Base-by-base conservation (phyloP, 2,329 filamentous ascomycete species). In the Fusarium sp. region DNA sequence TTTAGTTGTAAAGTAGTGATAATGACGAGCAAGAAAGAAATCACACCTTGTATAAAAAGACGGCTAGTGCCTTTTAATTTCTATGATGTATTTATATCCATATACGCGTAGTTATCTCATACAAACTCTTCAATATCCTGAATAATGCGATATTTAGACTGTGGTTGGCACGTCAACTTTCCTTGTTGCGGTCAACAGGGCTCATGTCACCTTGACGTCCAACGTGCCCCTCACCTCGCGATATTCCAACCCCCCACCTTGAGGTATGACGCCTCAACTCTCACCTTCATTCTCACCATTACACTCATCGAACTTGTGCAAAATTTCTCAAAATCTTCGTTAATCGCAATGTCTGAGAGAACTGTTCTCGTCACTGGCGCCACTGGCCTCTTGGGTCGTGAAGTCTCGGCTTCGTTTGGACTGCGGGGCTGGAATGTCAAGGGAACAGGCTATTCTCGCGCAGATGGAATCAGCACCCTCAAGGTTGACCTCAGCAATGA, bases 281-380 rank as follows among this genome's bases (percentile, higher is more conserved):
- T 50, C 14, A 61, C 37, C 47, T 72, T 9, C 20, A 35, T 60
- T 60, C 22, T 29, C 35, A 42, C 54, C 24, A 10, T 20, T 42
- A 31, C 54, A 18, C n/a, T 42, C 13, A 18, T 18, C 50, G 22
- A 37, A 22, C 29, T 38, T 18, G 14, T 24, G 54, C 13, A n/a
- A 37, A 29, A 38, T 10, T 14, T 29, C 16, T 13, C 27, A 18
- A 27, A 18, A 22, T 10, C 16, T 59, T 16, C 34, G 22, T 6
- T 9, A 37, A 20, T 14, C 34, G 11, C n/a, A 54, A 74, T 74
- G 72, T 5, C 69, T 58, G 68, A 74, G 35, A 76, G 77, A 16
- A 91, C 88, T 29, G 94, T 89, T 11, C 87, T 98, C 29, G 85
- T 98, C 64, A 98, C 95, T 8, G 95, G 95, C 66, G 94, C 94